A percentile compares a stretch with the other conserved stretches of the same genome.
Evolutionary conservation across 2,329 filamentous ascomycete genomes (phyloP).

Genomic region (Cyanodermella asteris): DNA sequence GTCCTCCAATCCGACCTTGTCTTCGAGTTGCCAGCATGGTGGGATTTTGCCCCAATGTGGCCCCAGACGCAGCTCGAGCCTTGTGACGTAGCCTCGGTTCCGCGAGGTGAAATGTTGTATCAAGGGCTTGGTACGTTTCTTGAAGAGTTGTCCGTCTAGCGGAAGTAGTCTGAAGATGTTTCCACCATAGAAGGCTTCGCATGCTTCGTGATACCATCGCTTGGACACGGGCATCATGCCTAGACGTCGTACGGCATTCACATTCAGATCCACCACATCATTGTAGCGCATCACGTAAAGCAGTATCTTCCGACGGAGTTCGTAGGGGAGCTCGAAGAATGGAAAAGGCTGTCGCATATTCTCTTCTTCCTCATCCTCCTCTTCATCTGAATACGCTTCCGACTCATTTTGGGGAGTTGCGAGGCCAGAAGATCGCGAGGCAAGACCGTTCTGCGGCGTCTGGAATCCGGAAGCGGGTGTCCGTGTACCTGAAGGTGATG

Average conservation of each 20-base stretch:
- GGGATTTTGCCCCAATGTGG: constrained; percentile 37
- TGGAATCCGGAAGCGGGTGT: no score
- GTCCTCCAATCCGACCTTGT: constrained; percentile 26
- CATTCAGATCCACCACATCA: constrained; percentile 7
- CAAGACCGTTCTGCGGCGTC: no score
- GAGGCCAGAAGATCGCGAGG: no score
- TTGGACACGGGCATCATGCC: constrained; percentile 19
- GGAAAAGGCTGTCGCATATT: constrained; percentile 17
- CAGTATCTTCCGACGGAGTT: constrained; percentile 30
- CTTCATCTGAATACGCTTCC: constrained; percentile 8
- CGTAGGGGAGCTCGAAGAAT: constrained; percentile 31
- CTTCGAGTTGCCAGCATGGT: constrained; percentile 28
- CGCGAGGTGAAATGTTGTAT: constrained; percentile 19
- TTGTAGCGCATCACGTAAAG: constrained; percentile 19
- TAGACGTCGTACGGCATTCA: constrained; percentile 12
- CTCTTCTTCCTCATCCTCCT: constrained; percentile 8
- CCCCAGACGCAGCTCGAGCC: constrained; percentile 34
- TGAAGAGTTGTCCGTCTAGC: constrained; percentile 28
- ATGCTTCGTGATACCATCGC: constrained; percentile 28
- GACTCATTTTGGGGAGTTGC: no score
- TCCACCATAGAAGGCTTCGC: constrained; percentile 26
- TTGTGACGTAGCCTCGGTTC: constrained; percentile 29
- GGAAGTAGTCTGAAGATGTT: constrained; percentile 32
- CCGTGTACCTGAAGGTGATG: no score
- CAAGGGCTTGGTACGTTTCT: constrained; percentile 12